phyloP scores from a whole-genome alignment of 495 filamentous ascomycete species.

The Cairneyella variabilis region DNA sequence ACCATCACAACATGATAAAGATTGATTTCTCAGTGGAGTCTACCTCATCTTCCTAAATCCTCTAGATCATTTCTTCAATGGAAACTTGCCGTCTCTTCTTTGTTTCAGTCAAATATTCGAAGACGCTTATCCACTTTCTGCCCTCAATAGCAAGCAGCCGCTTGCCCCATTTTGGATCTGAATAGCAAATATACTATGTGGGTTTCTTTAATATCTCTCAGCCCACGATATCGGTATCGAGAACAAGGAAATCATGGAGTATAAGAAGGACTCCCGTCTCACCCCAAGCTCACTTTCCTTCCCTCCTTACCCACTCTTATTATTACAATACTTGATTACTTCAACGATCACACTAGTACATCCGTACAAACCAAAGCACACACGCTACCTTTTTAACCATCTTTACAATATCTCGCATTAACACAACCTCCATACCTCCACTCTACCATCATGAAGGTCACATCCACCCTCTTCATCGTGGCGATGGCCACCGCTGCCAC shows the following conservation, averaged over 20 bases:
- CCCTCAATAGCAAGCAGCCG: constrained; percentile 6
- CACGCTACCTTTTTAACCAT: no score
- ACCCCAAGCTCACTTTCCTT: no score
- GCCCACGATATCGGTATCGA: background rate
- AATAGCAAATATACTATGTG: background rate
- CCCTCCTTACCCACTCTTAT: no score
- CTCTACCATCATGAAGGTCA: constrained; percentile 35
- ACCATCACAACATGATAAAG: background rate
- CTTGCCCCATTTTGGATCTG: background rate
- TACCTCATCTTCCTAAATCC: no score
- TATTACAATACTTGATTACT: no score
- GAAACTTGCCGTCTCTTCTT: background rate
- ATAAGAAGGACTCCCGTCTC: no score
- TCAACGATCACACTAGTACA: no score
- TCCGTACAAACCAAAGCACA: no score
- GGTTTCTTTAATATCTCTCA: background rate
- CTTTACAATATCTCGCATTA: constrained; percentile 5
- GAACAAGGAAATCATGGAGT: background rate
- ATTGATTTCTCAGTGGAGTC: no score
- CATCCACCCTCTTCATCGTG: constrained; percentile 28
- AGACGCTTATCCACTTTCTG: constrained; percentile 1
- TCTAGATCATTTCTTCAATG: background rate
- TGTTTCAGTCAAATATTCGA: background rate
- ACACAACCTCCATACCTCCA: no score
- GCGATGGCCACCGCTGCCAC: constrained; percentile 26